Base-by-base conservation (phyloP, 1,284 basidiomycete species). In the Cronartium quercuum region DNA sequence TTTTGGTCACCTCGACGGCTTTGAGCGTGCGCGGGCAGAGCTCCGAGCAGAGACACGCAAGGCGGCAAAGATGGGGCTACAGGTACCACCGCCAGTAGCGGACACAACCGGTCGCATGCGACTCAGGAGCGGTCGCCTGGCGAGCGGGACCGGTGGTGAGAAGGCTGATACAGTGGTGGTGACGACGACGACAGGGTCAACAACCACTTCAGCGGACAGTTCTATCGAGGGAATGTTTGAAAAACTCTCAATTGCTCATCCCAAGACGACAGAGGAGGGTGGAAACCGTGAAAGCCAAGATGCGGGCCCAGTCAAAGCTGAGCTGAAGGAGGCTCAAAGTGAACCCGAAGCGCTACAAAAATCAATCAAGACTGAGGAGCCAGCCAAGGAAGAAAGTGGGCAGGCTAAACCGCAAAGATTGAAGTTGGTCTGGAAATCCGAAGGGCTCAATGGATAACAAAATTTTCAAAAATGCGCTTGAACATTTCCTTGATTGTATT, bases 311-410 rank as follows among this genome's bases (percentile, higher is more conserved):
- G 42, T 44, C 18, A 44, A 44, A 44, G 18, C 18, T 76, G 18
- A 44, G 18, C 9, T 44, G n/a, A n/a, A n/a, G n/a, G n/a, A n/a
- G n/a, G n/a, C n/a, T 60, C 42, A 42, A 44, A 68, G 51, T 40
- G 47, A 41, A n/a, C 34, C n/a, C 35, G 66, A 44, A 10, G 38
- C 47, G 42, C 24, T 15, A 65, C 37, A 18, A 38, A n/a, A 21
- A 24, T 57, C 10, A 63, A 13, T 7, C 15, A 41, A 35, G 38
- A 35, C 18, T 47, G 44, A 21, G 15, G 37, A 9, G 44, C 21
- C 2, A 62, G 15, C 4, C 42, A 42, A 51, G 65, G n/a, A 68
- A 42, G 34, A 76, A 34, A 21, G 47, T 51, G 21, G 34, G 51
- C 66, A 51, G 40, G 3, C 41, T 47, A 41, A 57, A 63, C 62